These are phyloP conservation scores for Pneumocystis sp. DNA, from an alignment of 1,139 yeast species.

Conservation along the genomic window DNA sequence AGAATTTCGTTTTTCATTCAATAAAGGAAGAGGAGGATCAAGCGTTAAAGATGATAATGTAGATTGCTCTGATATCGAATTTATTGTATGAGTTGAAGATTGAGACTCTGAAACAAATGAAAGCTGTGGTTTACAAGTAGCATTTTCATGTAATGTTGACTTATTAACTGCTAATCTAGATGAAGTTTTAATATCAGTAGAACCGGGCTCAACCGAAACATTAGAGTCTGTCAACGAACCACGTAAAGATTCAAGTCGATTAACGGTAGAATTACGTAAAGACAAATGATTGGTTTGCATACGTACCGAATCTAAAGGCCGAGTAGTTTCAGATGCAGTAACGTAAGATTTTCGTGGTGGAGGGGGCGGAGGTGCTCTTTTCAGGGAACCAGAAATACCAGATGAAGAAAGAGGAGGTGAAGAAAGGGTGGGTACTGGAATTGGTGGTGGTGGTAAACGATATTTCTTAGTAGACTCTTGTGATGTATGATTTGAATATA, in stretches of 20 bases:
- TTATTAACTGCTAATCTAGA: neutral
- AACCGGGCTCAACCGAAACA: slow-evolving; percentile 13
- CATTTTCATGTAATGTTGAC: slow-evolving; percentile 7
- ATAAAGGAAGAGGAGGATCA: neutral
- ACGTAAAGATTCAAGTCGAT: slow-evolving; percentile 3
- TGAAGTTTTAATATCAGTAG: neutral
- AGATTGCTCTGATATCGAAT: slow-evolving; percentile 3
- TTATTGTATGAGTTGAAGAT: slow-evolving; percentile 13
- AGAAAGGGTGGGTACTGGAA: neutral
- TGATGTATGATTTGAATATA: neutral
- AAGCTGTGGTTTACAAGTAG: slow-evolving; percentile 12
- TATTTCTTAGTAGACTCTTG: slow-evolving; percentile 10
- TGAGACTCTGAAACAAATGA: slow-evolving; percentile 14
- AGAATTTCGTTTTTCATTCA: neutral
- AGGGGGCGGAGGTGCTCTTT: slow-evolving; percentile 11
- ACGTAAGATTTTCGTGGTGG: slow-evolving; percentile 1
- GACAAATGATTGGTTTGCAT: slow-evolving; percentile 13
- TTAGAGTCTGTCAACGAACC: slow-evolving; percentile 7
- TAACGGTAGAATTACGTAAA: slow-evolving; percentile 9
- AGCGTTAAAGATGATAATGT: slow-evolving; percentile 16
- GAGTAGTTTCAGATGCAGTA: slow-evolving; percentile 8
- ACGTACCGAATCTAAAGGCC: slow-evolving; percentile 1
- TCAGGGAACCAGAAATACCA: slow-evolving; percentile 1
- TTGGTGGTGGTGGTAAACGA: slow-evolving; percentile 19
- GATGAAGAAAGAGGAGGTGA: neutral